A percentile compares a stretch with the other conserved stretches of the same genome.
phyloP scores from a whole-genome alignment of 1,284 basidiomycete species.

The Gomphus bonarii region DNA sequence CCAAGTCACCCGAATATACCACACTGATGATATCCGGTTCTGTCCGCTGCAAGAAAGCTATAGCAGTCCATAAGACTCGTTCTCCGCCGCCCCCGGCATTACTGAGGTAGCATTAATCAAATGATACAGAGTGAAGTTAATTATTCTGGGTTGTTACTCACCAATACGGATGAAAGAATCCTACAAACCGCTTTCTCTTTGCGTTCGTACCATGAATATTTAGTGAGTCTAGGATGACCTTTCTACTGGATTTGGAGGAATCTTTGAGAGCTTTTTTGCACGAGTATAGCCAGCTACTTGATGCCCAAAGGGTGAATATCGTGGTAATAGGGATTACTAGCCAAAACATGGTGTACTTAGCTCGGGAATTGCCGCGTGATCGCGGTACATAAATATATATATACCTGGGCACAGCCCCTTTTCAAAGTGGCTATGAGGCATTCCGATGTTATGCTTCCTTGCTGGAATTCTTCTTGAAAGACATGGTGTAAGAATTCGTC shows the following conservation, averaged over 20 bases:
- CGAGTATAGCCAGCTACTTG: neutral
- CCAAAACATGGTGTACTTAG: neutral
- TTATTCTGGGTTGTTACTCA: slow-evolving; percentile 27
- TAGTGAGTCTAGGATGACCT: neutral
- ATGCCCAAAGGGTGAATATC: neutral
- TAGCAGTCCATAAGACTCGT: slow-evolving; percentile 90
- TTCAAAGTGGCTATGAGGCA: no score
- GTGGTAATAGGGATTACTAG: neutral
- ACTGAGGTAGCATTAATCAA: slow-evolving; percentile 31
- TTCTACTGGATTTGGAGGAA: neutral
- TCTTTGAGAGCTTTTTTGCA: neutral
- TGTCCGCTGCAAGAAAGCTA: slow-evolving; percentile 68
- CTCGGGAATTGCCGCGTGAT: neutral
- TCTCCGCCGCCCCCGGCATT: slow-evolving; percentile 98
- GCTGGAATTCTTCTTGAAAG: no score
- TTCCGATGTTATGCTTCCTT: no score
- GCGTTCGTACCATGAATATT: neutral
- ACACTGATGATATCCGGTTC: slow-evolving; percentile 65
- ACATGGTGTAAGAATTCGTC: no score
- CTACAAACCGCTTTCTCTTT: slow-evolving; percentile 36
- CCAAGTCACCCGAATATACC: slow-evolving; percentile 86
- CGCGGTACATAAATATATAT: neutral
- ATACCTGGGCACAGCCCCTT: no score
- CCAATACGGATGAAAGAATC: slow-evolving; percentile 97
- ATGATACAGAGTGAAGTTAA: neutral